A percentile compares a stretch with the other conserved stretches of the same genome.
These are phyloP conservation scores for Tetracladium setigerum DNA, from an alignment of 495 filamentous ascomycete species.

Conservation along the genomic window DNA sequence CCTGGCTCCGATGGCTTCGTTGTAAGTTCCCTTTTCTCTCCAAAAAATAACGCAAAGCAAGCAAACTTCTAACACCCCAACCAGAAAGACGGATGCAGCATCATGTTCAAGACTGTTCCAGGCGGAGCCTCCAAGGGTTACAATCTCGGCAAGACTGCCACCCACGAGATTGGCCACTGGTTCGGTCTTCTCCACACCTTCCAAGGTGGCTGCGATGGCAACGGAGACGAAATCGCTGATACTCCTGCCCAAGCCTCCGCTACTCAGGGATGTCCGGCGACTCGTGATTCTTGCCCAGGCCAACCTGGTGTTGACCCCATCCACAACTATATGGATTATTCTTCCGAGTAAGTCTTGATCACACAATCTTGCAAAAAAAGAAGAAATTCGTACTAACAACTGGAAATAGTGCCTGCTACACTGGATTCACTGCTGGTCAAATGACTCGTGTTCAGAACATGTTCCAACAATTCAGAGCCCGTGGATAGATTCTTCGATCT, in stretches of 20 bases:
- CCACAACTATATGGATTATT: conserved; percentile 62
- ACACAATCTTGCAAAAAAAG: no score
- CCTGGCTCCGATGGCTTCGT: no score
- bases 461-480: conserved; percentile 34
- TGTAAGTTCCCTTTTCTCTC: no score
- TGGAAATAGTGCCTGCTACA: conserved; percentile 27
- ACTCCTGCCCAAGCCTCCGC: conserved; percentile 45
- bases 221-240: conserved; percentile 50
- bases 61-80: no score
- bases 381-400: no score
- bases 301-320: conserved; percentile 45
- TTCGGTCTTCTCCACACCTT: conserved; percentile 59
- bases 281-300: conserved; percentile 44
- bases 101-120: conserved; percentile 47
- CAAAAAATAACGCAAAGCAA: no score
- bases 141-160: conserved; percentile 50
- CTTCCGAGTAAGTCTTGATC: conserved; percentile 37
- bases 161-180: conserved; percentile 63
- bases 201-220: conserved; percentile 47
- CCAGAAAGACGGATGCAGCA: conserved; percentile 48
- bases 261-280: conserved; percentile 49
- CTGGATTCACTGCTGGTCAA: conserved; percentile 39
- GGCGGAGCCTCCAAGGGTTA: conserved; percentile 41
- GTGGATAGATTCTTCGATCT: no score
- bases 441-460: conserved; percentile 33